Base-by-base conservation (phyloP, 345 rosid species). In the Citrus mangshanensis region DNA sequence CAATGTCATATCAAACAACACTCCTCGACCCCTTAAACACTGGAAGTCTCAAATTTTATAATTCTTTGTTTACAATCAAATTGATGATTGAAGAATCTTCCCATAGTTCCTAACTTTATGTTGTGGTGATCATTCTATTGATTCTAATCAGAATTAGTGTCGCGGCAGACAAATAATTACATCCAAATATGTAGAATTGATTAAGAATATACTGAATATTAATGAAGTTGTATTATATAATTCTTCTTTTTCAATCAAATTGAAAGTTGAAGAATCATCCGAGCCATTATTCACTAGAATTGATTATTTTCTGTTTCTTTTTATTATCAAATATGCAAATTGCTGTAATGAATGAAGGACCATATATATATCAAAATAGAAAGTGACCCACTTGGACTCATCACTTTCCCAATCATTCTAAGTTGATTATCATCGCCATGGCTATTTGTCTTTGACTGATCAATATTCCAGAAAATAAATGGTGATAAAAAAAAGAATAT, bases 371-470 rank as follows among this genome's bases (percentile, higher is more conserved):
- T 34, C 42, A 34, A 79, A 75, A 72, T 62, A 62, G 82, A 51
- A 81, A 77, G 68, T 74, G 81, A 80, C 55, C 81, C 84, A 46
- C 27, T 19, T 21, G 69, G 24, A 49, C 55, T 75, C 51, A 66
- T 16, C 27, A 34, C 72, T 69, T 80, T 78, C 51, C 72, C 69
- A 46, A 75, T 78, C 77, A 82, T 72, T 83, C 64, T 42, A 68
- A 37, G 18, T 30, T 56, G 40, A 54, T 72, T 6, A 74, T 72
- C 56, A 79, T 71, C 77, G 46, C 72, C 10, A 4, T 22, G 35
- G 68, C 81, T 37, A 3, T 58, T 75, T 30, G 74, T 63, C 65
- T 77, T 78, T 85, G 81, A 80, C 83, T 78, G 6, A 78, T 79
- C 56, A 49, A 66, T 80, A 22, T 59, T 59, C 62, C 62, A 59